phyloP scores from a whole-genome alignment of 2,329 filamentous ascomycete genomes.

The Penicillium sp. region DNA sequence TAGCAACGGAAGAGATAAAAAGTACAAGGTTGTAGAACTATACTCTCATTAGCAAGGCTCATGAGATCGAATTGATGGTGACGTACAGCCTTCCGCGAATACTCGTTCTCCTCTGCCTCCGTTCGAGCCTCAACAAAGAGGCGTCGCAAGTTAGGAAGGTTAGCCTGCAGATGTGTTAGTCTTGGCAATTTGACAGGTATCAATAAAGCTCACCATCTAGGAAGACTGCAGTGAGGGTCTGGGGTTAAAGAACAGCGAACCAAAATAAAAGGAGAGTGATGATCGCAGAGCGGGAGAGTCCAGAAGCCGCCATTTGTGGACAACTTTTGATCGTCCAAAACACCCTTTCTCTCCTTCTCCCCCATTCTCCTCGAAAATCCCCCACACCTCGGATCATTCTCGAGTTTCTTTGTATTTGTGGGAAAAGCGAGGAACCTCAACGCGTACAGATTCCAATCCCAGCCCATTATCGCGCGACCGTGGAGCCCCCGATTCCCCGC shows the following conservation, averaged over 20 bases:
- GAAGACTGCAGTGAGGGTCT: neutral
- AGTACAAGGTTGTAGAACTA: conserved; percentile 95
- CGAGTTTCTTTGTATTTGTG: conserved; percentile 1
- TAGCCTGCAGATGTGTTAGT: conserved; percentile 34
- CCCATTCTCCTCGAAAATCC: conserved; percentile 7
- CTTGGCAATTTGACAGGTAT: neutral
- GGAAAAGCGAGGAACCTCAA: conserved; percentile 16
- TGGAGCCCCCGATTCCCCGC: conserved; percentile 36
- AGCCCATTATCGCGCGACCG: conserved; percentile 27
- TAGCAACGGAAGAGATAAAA: conserved; percentile 92
- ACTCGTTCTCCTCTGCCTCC: conserved; percentile 89
- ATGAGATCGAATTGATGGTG: neutral
- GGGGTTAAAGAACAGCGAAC: conserved; percentile 1
- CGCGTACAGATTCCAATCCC: conserved; percentile 8
- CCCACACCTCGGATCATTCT: conserved; percentile 11
- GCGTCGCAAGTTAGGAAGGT: conserved; percentile 86
- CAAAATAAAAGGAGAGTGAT: neutral
- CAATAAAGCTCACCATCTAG: conserved; percentile 21
- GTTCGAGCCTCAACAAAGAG: conserved; percentile 93
- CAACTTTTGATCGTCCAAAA: conserved; percentile 30
- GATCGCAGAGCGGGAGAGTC: conserved; percentile 19
- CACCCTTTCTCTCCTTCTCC: conserved; percentile 21
- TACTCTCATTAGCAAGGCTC: conserved; percentile 10
- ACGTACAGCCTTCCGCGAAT: conserved; percentile 86
- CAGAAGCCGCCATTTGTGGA: conserved; percentile 33